Conservation (phyloP, 192 early-diverging fungal species). For the Podila verticillata region DNA sequence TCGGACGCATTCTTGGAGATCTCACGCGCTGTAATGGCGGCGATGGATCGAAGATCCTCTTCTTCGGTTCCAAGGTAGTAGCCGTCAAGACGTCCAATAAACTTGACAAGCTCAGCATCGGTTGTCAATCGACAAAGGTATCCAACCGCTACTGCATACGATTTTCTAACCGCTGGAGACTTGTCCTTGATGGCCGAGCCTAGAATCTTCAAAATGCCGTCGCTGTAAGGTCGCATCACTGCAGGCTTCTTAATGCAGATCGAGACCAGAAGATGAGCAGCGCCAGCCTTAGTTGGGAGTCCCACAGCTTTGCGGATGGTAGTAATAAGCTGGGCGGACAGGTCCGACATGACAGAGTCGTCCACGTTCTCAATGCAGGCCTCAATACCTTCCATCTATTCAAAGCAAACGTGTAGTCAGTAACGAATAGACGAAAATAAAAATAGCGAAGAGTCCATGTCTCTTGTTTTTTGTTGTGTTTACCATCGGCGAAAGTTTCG, state of each 20-base stretch:
- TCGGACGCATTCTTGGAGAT: constrained; percentile 75
- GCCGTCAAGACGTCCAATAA: constrained; percentile 77
- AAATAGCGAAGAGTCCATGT: background rate
- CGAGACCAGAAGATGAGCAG: constrained; percentile 85
- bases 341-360: constrained; percentile 65
- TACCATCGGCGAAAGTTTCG: constrained; percentile 88
- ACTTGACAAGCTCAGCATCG: constrained; percentile 64
- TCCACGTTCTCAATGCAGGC: constrained; percentile 81
- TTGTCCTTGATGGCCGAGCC: constrained; percentile 79
- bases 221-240: constrained; percentile 75
- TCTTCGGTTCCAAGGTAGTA: constrained; percentile 83
- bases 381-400: constrained; percentile 87
- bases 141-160: constrained; percentile 86
- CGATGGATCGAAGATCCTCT: constrained; percentile 73
- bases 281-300: constrained; percentile 90
- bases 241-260: constrained; percentile 76
- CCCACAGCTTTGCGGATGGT: constrained; percentile 88
- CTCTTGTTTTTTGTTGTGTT: background rate
- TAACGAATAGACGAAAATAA: background rate
- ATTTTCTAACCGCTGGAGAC: constrained; percentile 84
- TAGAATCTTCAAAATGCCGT: constrained; percentile 79
- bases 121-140: constrained; percentile 75
- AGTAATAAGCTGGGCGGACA: constrained; percentile 75
- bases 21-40: constrained; percentile 73
- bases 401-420: background rate